A percentile compares a stretch with the other conserved stretches of the same genome.
phyloP scores from a whole-genome alignment of 2,329 filamentous ascomycete species.

The Botrytis squamosa region DNA sequence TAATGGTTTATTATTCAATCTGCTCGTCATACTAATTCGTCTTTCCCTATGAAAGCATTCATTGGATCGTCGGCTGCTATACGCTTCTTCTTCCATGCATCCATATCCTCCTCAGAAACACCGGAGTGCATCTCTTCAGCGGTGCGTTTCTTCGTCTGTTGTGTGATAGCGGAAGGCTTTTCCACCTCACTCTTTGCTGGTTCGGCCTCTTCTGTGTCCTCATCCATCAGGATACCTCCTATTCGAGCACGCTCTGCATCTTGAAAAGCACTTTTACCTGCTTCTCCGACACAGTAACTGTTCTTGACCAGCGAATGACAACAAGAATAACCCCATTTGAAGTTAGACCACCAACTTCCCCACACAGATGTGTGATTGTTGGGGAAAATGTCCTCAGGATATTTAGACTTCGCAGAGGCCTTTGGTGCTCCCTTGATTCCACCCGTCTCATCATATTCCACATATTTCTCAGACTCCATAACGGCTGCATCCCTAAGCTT shows the following conservation, averaged over 20 bases:
- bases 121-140: slow-evolving; percentile 76
- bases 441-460: slow-evolving; percentile 92
- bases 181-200: slow-evolving; percentile 37
- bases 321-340: slow-evolving; percentile 94
- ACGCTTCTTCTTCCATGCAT: slow-evolving; percentile 77
- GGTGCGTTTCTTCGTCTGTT: slow-evolving; percentile 63
- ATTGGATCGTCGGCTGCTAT: slow-evolving; percentile 79
- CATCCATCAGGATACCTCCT: slow-evolving; percentile 42
- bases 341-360: slow-evolving; percentile 97
- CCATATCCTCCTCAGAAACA: slow-evolving; percentile 79
- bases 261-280: slow-evolving; percentile 77
- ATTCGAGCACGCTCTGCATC: slow-evolving; percentile 63
- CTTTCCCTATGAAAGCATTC: slow-evolving; percentile 75
- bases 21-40: background rate
- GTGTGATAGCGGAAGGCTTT: slow-evolving; percentile 35
- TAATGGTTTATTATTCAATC: background rate
- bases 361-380: slow-evolving; percentile 93
- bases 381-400: slow-evolving; percentile 79
- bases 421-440: slow-evolving; percentile 84
- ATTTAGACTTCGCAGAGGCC: slow-evolving; percentile 80
- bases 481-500: slow-evolving; percentile 66
- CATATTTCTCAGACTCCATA: slow-evolving; percentile 78
- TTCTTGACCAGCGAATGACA: slow-evolving; percentile 94
- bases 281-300: slow-evolving; percentile 94
- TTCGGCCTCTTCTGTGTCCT: slow-evolving; percentile 34